Evolutionary conservation across 768 basidiomycete species (phyloP).

Genomic region (Leccinum longicurvipes): DNA sequence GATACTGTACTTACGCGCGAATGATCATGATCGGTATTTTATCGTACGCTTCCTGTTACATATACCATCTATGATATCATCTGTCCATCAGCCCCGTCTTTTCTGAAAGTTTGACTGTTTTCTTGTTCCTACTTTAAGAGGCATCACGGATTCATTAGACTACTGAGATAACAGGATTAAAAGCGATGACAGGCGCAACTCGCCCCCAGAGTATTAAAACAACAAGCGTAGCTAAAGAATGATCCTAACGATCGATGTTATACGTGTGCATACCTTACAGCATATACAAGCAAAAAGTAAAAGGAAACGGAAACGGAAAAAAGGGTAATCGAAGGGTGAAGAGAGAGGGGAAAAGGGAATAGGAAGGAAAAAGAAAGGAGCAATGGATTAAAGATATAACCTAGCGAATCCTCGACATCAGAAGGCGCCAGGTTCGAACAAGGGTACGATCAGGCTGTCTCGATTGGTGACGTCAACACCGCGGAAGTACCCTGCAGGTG

Average conservation of each 20-base stretch:
- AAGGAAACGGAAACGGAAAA: background rate
- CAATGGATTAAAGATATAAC: background rate
- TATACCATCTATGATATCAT: background rate
- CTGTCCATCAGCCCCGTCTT: background rate
- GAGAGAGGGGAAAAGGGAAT: background rate
- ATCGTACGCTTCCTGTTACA: background rate
- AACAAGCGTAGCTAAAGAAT: background rate
- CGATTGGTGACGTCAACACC: constrained; percentile 33
- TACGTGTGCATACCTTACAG: constrained; percentile 16
- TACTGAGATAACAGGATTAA: background rate
- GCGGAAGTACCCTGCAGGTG: constrained; percentile 29
- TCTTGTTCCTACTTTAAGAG: background rate
- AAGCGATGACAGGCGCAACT: background rate
- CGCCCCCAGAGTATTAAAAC: constrained; percentile 12
- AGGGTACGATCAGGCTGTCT: constrained; percentile 26
- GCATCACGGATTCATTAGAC: background rate
- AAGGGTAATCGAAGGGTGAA: background rate
- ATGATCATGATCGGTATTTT: background rate
- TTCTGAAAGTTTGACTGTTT: background rate
- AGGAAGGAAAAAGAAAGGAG: background rate
- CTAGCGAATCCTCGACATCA: constrained; percentile 8
- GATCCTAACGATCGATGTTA: constrained; percentile 16
- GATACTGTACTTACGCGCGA: background rate
- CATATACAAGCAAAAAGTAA: constrained; percentile 14
- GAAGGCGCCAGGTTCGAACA: constrained; percentile 28